phyloP scores from a whole-genome alignment of 345 rosid species.

The Moricandia moricandioides region DNA sequence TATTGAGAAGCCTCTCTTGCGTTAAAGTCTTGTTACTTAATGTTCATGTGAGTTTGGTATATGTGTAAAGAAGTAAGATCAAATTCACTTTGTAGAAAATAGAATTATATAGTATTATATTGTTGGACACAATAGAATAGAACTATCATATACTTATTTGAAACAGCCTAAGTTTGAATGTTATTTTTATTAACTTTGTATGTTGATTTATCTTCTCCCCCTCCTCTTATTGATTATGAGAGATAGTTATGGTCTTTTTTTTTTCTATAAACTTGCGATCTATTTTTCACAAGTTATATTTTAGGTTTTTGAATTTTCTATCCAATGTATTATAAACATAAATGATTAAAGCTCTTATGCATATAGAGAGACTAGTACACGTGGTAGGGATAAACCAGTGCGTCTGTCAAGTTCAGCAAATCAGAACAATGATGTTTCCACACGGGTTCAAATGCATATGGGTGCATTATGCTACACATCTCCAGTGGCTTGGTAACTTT shows the following conservation, averaged over 20 bases:
- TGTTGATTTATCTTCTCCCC: not conserved
- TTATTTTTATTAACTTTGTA: not conserved
- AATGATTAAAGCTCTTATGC: no score
- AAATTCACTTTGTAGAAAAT: not conserved
- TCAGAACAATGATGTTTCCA: not conserved
- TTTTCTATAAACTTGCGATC: not conserved
- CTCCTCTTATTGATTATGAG: not conserved
- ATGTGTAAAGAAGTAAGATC: constrained; percentile 14
- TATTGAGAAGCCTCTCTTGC: constrained; percentile 63
- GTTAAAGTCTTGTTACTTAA: constrained; percentile 22
- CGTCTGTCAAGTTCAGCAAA: not conserved
- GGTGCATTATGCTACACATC: not conserved
- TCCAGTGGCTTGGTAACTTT: not conserved
- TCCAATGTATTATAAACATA: not conserved
- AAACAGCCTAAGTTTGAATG: not conserved
- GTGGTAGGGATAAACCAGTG: not conserved
- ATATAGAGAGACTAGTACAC: not conserved
- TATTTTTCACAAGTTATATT: not conserved
- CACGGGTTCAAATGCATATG: not conserved
- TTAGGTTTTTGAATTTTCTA: not conserved
- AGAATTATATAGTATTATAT: not conserved
- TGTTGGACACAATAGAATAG: not conserved
- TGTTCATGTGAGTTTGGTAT: constrained; percentile 7
- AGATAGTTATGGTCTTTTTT: no score
- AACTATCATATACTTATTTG: not conserved